Evolutionary conservation across 2,329 filamentous ascomycete species (phyloP).

Genomic region (Paracorniculantispora psalliotae): DNA sequence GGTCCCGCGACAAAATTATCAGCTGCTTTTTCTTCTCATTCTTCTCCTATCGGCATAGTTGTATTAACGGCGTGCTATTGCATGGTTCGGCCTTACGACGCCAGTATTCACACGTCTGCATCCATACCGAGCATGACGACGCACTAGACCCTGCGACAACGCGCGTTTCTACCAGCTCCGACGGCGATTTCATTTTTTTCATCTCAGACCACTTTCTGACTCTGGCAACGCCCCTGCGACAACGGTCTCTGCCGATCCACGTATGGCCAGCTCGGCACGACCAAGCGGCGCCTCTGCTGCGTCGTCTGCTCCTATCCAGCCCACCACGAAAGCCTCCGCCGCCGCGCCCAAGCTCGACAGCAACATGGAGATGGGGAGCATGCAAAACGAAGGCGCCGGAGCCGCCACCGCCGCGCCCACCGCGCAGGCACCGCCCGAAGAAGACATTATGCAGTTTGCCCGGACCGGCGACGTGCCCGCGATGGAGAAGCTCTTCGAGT

Average conservation of each 20-base stretch:
- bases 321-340: constrained; percentile 48
- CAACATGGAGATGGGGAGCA: constrained; percentile 50
- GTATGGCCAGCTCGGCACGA: constrained; percentile 39
- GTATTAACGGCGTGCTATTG: background rate
- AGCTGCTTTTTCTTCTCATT: background rate
- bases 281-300: constrained; percentile 30
- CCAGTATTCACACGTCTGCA: background rate
- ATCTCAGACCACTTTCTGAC: background rate
- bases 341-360: constrained; percentile 53
- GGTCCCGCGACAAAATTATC: background rate
- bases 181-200: background rate
- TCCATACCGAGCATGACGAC: background rate
- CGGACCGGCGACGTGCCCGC: constrained; percentile 78
- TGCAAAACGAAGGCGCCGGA: constrained; percentile 36
- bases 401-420: constrained; percentile 21
- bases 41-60: background rate
- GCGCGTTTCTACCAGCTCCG: background rate
- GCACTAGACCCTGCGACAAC: background rate
- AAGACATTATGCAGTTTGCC: constrained; percentile 95
- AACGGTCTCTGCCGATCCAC: background rate
- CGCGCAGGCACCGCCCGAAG: constrained; percentile 37
- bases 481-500: constrained; percentile 87
- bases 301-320: constrained; percentile 47
- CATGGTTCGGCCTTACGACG: background rate
- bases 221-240: background rate